Base-by-base conservation (phyloP, 2,329 filamentous ascomycete genomes). In the Colletotrichum sp. region DNA sequence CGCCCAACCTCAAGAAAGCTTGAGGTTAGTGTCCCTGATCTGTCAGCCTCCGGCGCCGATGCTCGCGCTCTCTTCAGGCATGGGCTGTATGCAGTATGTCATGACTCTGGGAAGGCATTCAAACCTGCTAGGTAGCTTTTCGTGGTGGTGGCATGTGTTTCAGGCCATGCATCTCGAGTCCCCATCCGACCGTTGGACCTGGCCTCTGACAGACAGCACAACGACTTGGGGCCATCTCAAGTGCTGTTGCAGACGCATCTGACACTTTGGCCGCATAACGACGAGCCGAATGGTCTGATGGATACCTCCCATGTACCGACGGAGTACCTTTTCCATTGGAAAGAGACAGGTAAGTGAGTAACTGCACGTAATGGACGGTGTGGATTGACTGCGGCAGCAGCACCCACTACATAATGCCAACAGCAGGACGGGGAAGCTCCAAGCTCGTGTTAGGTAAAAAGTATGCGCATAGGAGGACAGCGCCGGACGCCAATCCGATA, bases 81-180 rank as follows among this genome's bases (percentile, higher is more conserved):
- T 36, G 26, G 30, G 24, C 15, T 38, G 24, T 26, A 18, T 21
- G 32, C 34, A 64, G 32, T 12, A 66, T 68, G 55, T 68, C 71
- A 68, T 60, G 66, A 68, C 66, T 60, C 52, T 30, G 18, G 10
- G 58, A 21, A 30, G 30, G 30, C 18, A 36, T 68, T 24, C 18
- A 3, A 34, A 34, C 34, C 36, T 71, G 70, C 73, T 57, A 67
- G 61, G 63, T 38, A 75, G 32, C 63, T 26, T 52, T 52, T 52
- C 43, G 12, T 52, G 43, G 43, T 52, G 43, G 43, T 26, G 63
- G 57, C 69, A 64, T 34, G 26, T 58, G 73, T 75, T 75, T 75
- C 73, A 72, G 69, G 69, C 63, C 63, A 72, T 73, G 73, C 57
- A 43, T 57, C n/a, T 71, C 32, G 73, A n/a, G 28, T 63, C 69